A percentile compares a stretch with the other conserved stretches of the same genome.
Evolutionary conservation across 257 asterid genomes (phyloP).

Genomic region (Anisodus tanguticus): DNA sequence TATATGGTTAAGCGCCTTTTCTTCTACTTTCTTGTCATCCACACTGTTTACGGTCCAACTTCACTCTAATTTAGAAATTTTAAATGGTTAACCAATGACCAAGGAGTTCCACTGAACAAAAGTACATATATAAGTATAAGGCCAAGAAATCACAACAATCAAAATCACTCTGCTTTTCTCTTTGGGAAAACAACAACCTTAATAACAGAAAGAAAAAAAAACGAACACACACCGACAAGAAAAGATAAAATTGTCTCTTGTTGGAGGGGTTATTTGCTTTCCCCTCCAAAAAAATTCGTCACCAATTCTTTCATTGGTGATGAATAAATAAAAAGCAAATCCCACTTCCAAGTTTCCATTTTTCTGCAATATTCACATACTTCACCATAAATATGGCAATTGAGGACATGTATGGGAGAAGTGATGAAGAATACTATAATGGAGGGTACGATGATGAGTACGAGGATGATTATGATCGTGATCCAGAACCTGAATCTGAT

Average conservation of each 20-base stretch:
- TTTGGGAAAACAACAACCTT: neutral
- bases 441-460: constrained; percentile 31
- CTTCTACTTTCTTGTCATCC: neutral
- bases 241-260: neutral
- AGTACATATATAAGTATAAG: constrained; percentile 10
- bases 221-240: neutral
- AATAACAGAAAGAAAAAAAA: neutral
- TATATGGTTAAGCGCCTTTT: neutral
- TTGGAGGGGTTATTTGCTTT: constrained; percentile 28
- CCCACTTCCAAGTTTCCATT: neutral
- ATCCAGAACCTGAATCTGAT: constrained; percentile 37
- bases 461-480: constrained; percentile 19
- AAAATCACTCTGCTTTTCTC: neutral
- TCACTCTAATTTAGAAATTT: neutral
- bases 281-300: neutral
- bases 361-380: neutral
- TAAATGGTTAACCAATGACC: neutral
- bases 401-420: constrained; percentile 41
- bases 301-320: neutral
- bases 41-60: constrained; percentile 19
- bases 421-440: constrained; percentile 47
- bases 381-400: neutral
- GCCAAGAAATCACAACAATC: neutral
- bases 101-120: neutral
- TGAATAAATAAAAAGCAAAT: neutral